Evolutionary conservation across 2,329 filamentous ascomycete species (phyloP).

Genomic region (Aspergillus amoenus): DNA sequence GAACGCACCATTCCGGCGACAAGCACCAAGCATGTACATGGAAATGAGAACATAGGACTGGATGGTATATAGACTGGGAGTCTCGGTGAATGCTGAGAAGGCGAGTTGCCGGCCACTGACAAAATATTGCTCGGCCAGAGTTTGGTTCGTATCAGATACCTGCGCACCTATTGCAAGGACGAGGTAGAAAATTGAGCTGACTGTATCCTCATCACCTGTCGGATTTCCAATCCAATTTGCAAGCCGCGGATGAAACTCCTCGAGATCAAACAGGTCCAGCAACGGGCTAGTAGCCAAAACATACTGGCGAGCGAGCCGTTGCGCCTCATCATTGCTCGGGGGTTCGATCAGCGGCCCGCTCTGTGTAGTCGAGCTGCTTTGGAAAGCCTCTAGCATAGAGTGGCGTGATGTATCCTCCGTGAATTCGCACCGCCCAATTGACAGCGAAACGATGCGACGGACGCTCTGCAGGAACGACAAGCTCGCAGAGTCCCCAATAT

Average conservation of each 20-base stretch:
- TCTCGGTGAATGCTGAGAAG: conserved; percentile 48
- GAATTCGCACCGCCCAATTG: conserved; percentile 44
- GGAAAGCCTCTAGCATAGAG: conserved; percentile 44
- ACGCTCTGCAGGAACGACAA: conserved; percentile 55
- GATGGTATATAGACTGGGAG: conserved; percentile 51
- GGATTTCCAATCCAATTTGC: conserved; percentile 39
- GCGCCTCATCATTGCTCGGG: conserved; percentile 41
- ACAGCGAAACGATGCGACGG: conserved; percentile 49
- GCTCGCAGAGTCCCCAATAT: conserved; percentile 55
- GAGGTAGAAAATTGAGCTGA: conserved; percentile 51
- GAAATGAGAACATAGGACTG: conserved; percentile 54
- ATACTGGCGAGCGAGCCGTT: conserved; percentile 44
- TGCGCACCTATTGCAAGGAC: conserved; percentile 53
- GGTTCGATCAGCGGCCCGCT: conserved; percentile 28
- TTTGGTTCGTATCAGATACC: conserved; percentile 39
- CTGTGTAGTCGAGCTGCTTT: conserved; percentile 29
- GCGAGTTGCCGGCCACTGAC: conserved; percentile 46
- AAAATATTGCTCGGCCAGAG: conserved; percentile 49
- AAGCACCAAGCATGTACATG: conserved; percentile 53
- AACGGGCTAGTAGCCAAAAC: conserved; percentile 49
- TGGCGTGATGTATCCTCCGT: conserved; percentile 43
- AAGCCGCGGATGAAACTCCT: conserved; percentile 43
- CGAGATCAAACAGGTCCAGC: conserved; percentile 50
- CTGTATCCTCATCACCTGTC: conserved; percentile 40
- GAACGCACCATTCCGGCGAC: conserved; percentile 54